phyloP scores from a whole-genome alignment of 129 eudicot genomes.

The Helichrysum umbraculigerum region DNA sequence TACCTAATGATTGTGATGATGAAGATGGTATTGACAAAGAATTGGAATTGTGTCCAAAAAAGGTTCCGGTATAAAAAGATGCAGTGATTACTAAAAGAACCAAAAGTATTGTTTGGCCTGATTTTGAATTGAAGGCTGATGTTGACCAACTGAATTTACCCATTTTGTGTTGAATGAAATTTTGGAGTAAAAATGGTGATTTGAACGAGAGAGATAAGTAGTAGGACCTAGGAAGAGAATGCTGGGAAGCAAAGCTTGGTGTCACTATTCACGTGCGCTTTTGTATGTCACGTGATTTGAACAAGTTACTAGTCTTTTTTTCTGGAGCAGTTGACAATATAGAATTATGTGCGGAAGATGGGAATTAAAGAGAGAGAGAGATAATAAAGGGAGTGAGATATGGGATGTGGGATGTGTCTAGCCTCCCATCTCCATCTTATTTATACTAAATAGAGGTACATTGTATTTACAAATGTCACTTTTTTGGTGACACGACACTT shows the following conservation, averaged over 20 bases:
- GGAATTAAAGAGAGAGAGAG: too few relatives aligned
- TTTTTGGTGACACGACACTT: too few relatives aligned
- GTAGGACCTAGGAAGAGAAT: background rate
- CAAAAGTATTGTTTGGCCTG: slow-evolving; percentile 45
- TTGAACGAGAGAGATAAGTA: slow-evolving; percentile 1
- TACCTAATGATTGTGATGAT: slow-evolving; percentile 19
- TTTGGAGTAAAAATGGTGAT: slow-evolving; percentile 2
- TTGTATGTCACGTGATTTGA: background rate
- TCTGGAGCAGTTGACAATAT: too few relatives aligned
- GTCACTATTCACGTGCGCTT: slow-evolving; percentile 8
- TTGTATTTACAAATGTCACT: too few relatives aligned
- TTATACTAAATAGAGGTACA: too few relatives aligned
- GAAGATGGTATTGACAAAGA: slow-evolving; percentile 32
- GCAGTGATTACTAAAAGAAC: slow-evolving; percentile 60
- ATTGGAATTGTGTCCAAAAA: slow-evolving; percentile 51
- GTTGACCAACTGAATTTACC: slow-evolving; percentile 33
- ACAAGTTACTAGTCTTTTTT: background rate
- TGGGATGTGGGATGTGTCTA: too few relatives aligned
- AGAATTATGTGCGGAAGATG: too few relatives aligned
- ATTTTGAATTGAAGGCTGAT: slow-evolving; percentile 61
- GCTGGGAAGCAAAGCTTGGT: slow-evolving; percentile 6
- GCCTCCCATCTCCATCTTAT: too few relatives aligned
- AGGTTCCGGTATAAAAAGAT: slow-evolving; percentile 82
- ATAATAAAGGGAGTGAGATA: too few relatives aligned
- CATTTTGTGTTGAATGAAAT: slow-evolving; percentile 13